Conservation (phyloP, 2,329 filamentous ascomycete genomes). For the Epicoccum sorghinum region DNA sequence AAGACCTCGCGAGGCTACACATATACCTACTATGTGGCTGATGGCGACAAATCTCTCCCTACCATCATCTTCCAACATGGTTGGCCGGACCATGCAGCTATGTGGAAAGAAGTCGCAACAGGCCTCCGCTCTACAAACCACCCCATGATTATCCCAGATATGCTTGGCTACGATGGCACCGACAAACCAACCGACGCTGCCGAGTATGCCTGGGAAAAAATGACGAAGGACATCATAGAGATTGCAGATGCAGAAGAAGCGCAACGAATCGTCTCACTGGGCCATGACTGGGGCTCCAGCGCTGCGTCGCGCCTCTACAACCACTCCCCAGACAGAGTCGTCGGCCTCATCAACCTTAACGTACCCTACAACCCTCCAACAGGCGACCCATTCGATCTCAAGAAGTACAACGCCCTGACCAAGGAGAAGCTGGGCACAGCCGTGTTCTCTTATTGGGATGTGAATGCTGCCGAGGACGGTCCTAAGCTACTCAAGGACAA, state of each 20-base stretch:
- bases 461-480: constrained; percentile 52
- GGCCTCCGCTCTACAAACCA: constrained; percentile 50
- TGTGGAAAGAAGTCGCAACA: constrained; percentile 54
- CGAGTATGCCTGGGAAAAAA: constrained; percentile 28
- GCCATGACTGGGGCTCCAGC: constrained; percentile 58
- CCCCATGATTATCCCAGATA: constrained; percentile 48
- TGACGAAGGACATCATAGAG: constrained; percentile 34
- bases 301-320: constrained; percentile 52
- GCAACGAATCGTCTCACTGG: constrained; percentile 49
- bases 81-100: constrained; percentile 55
- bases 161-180: constrained; percentile 48
- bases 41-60: constrained; percentile 28
- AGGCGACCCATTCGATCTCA: constrained; percentile 46
- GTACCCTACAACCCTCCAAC: constrained; percentile 50
- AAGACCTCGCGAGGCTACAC: constrained; percentile 34
- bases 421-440: constrained; percentile 47
- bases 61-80: constrained; percentile 54
- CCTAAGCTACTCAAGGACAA: constrained; percentile 48
- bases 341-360: constrained; percentile 53
- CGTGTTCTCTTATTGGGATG: constrained; percentile 54
- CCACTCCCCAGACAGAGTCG: constrained; percentile 49
- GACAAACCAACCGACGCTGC: constrained; percentile 38
- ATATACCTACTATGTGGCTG: constrained; percentile 36
- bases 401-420: constrained; percentile 39
- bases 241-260: constrained; percentile 35